Evolutionary conservation across 2,329 filamentous ascomycete genomes (phyloP), one percentile per base, ranked within the genome.

Genomic region (Hypoxylon sp.): DNA sequence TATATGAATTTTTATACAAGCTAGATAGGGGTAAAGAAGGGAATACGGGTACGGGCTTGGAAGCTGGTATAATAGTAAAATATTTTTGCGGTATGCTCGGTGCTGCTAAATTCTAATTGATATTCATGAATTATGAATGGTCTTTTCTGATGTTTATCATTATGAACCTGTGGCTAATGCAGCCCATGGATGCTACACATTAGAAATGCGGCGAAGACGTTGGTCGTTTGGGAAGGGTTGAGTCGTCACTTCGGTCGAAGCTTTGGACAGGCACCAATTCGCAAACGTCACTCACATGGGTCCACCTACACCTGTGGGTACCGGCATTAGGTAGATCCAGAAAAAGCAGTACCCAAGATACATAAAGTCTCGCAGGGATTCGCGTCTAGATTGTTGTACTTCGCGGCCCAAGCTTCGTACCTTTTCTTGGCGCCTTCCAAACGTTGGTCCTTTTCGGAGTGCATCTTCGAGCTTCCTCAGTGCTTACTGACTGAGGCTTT

Each of bases 241-340:
- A 56, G 46, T 37, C 24, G 32, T n/a, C 27, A 29, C 35, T 68
- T 68, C 66, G 65, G 61, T 60, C 24, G 53, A 31, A 62, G 62
- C 62, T 65, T 53, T 69, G 62, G 68, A 57, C 68, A 76, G 75
- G 75, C 75, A 77, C 70, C 75, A 69, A 73, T 72, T 76, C 74
- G 74, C 75, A 74, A 77, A 77, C 75, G 75, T 77, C 75, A 77
- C 74, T 72, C 53, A 29, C 24, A 67, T 56, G 59, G 53, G 46
- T 65, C 61, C n/a, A n/a, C n/a, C 55, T 29, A 64, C 46, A 47
- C 62, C 32, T 17, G 57, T 70, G 67, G 65, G 39, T 72, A 32
- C 68, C 70, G 68, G 66, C 63, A 67, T 65, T 67, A 69, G 60
- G 57, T 56, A 39, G 31, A 31, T 51, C 59, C 42, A 64, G 32